Conservation (phyloP, 1,284 basidiomycete genomes). For the Phellopilus nigrolimitatus region DNA sequence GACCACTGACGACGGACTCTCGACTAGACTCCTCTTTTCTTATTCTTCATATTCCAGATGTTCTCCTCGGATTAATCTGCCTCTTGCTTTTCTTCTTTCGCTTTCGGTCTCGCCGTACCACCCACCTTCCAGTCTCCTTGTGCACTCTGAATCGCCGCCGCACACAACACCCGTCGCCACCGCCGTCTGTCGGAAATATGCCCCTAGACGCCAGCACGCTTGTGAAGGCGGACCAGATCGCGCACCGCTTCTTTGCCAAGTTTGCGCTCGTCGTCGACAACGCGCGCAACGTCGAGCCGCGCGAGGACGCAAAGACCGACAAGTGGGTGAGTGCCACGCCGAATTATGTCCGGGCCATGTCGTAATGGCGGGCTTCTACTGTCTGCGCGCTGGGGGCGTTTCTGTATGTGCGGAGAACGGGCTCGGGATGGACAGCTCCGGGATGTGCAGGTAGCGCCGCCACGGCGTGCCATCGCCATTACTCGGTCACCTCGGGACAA, state of each 20-base stretch:
- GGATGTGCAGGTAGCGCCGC: too few species aligned
- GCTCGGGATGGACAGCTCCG: too few species aligned
- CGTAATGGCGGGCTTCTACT: too few species aligned
- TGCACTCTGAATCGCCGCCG: too few species aligned
- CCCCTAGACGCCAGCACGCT: background rate
- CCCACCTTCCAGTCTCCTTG: background rate
- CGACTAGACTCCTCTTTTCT: background rate
- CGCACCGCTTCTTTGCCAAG: conserved; percentile 74
- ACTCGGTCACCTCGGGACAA: too few species aligned
- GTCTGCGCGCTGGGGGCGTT: too few species aligned
- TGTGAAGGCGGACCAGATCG: conserved; percentile 73
- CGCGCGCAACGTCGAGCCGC: conserved; percentile 48
- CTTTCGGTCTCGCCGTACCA: too few species aligned
- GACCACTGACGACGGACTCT: conserved; percentile 2
- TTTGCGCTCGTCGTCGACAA: conserved; percentile 67
- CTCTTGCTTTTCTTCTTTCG: conserved; percentile 9
- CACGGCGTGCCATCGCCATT: too few species aligned
- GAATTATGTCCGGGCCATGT: background rate
- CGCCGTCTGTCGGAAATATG: background rate
- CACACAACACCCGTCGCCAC: too few species aligned
- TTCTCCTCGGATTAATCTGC: conserved; percentile 1
- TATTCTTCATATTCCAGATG: conserved; percentile 9
- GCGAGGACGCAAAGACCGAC: conserved; percentile 47
- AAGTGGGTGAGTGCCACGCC: conserved; percentile 61
- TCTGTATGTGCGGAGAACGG: too few species aligned